Evolutionary conservation across 768 basidiomycete genomes (phyloP).

Genomic region (Albatrellus ellisii): DNA sequence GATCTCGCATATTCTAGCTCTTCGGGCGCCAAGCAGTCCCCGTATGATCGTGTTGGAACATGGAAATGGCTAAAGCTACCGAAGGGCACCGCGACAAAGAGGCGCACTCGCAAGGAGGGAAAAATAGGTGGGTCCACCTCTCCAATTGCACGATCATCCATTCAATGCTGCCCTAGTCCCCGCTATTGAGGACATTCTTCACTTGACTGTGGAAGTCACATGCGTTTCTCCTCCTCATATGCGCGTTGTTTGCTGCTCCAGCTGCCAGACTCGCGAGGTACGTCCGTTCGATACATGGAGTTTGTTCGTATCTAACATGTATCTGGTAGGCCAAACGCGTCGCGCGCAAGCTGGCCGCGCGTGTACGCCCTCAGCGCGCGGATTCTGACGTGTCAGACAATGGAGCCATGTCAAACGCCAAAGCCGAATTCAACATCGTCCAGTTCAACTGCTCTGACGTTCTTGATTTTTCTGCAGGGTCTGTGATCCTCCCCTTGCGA

Average conservation of each 20-base stretch:
- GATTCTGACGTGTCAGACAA: conserved; percentile 56
- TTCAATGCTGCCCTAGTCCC: conserved; percentile 41
- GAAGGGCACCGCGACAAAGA: conserved; percentile 73
- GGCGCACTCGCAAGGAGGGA: conserved; percentile 69
- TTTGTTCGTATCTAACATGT: conserved; percentile 6
- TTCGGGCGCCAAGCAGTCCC: conserved; percentile 43
- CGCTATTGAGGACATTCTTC: conserved; percentile 51
- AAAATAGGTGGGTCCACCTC: conserved; percentile 47
- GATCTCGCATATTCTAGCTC: conserved; percentile 59
- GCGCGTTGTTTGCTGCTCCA: conserved; percentile 72
- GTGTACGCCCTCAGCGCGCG: conserved; percentile 64
- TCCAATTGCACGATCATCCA: conserved; percentile 3
- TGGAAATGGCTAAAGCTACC: conserved; percentile 85
- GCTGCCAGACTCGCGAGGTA: conserved; percentile 81
- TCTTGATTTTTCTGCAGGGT: conserved; percentile 80
- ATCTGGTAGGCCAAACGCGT: conserved; percentile 66
- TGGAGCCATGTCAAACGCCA: conserved; percentile 29
- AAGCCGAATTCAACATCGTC: conserved; percentile 71
- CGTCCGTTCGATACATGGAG: conserved; percentile 14
- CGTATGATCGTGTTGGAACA: conserved; percentile 73
- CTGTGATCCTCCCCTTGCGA: conserved; percentile 80
- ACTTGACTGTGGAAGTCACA: conserved; percentile 59
- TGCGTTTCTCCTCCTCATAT: conserved; percentile 73
- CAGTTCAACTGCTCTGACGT: conserved; percentile 92
- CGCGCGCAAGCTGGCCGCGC: conserved; percentile 77